phyloP scores from a whole-genome alignment of 2,329 filamentous ascomycete species.

The Plenodomus tracheiphilus region DNA sequence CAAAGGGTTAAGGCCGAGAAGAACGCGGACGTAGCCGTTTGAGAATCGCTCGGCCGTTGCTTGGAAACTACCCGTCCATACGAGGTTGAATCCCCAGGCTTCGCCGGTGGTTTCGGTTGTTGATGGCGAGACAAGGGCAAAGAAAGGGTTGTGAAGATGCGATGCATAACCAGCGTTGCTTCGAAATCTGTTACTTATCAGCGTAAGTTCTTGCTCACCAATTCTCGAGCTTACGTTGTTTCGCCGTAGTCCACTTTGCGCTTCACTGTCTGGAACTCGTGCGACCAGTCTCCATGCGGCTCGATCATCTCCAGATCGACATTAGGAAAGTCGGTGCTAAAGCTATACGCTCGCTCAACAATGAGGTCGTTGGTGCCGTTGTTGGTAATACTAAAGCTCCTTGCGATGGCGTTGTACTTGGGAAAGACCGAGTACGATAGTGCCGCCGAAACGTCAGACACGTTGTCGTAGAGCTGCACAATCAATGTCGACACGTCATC shows the following conservation, averaged over 20 bases:
- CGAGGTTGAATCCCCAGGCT: conserved; percentile 66
- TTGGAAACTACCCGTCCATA: conserved; percentile 67
- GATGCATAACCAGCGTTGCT: conserved; percentile 66
- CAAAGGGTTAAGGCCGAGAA: conserved; percentile 63
- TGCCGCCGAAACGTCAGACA: conserved; percentile 61
- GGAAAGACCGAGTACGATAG: conserved; percentile 68
- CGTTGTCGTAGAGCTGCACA: conserved; percentile 62
- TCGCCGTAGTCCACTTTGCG: conserved; percentile 60
- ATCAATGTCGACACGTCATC: conserved; percentile 62
- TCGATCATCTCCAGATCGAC: conserved; percentile 65
- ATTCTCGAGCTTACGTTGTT: conserved; percentile 23
- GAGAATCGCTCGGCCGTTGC: conserved; percentile 66
- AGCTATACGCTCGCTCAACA: conserved; percentile 61
- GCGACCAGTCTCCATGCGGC: conserved; percentile 65
- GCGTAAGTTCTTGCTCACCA: neutral
- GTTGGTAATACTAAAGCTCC: conserved; percentile 66
- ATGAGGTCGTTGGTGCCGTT: conserved; percentile 57
- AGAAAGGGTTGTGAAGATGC: conserved; percentile 67
- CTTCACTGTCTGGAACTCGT: conserved; percentile 60
- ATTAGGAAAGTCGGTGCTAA: conserved; percentile 64
- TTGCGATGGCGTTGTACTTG: conserved; percentile 61
- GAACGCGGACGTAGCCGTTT: conserved; percentile 62
- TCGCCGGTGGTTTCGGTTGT: conserved; percentile 65
- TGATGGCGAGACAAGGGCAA: conserved; percentile 58
- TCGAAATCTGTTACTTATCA: conserved; percentile 55